These are phyloP conservation scores for Metschnikowia lachancei DNA, from an alignment of 805 yeast genomes.

Conservation along the genomic window DNA sequence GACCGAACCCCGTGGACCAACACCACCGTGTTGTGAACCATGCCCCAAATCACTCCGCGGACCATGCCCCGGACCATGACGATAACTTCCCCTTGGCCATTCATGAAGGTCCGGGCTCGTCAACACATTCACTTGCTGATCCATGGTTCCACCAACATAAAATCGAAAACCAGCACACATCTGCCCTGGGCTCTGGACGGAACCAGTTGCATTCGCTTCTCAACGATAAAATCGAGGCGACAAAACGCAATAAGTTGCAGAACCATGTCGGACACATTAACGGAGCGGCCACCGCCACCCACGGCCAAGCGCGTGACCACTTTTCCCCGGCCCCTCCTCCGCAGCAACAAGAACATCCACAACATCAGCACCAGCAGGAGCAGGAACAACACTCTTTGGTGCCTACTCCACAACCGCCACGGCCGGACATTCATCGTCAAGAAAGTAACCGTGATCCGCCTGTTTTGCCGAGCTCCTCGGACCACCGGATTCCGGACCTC, in stretches of 20 bases:
- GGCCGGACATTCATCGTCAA: not conserved
- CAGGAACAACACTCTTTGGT: not conserved
- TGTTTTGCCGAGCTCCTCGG: not conserved
- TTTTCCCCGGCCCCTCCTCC: no score
- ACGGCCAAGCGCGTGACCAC: no score
- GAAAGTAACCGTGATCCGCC: not conserved
- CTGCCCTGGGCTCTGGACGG: slow-evolving; percentile 3
- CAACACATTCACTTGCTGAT: not conserved
- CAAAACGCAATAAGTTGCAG: slow-evolving; percentile 13
- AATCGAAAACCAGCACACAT: not conserved
- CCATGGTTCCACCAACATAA: not conserved
- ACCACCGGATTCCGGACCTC: slow-evolving; percentile 18
- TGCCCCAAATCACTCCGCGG: not conserved
- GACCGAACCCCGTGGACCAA: not conserved
- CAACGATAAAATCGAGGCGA: slow-evolving; percentile 14
- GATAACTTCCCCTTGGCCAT: not conserved
- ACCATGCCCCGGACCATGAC: not conserved
- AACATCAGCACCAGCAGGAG: not conserved
- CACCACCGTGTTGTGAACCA: not conserved
- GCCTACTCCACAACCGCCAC: not conserved
- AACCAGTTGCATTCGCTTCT: slow-evolving; percentile 11
- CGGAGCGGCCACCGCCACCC: not conserved
- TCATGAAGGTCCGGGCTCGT: not conserved
- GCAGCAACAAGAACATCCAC: not conserved
- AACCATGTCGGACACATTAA: slow-evolving; percentile 3